Percentiles rank a stretch among this genome's conserved stretches.
Conservation (phyloP, 768 basidiomycete genomes). For the Tricholoma matsutake region DNA sequence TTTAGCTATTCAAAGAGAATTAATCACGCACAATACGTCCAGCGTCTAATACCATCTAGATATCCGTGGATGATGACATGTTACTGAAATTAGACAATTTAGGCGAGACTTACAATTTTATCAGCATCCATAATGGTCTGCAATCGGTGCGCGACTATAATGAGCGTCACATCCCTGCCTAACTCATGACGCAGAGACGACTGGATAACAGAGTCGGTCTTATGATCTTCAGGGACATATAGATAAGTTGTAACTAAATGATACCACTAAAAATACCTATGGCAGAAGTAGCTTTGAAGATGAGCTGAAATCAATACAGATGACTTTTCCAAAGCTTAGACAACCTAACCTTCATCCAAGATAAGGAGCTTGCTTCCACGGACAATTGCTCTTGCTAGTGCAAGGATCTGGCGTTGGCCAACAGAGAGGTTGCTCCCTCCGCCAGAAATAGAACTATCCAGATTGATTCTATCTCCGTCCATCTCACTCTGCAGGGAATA, state of each 20-base stretch:
- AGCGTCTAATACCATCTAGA: conserved; percentile 50
- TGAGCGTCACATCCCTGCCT: conserved; percentile 52
- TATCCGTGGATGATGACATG: not conserved
- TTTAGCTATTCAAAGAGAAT: not conserved
- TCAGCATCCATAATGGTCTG: conserved; percentile 69
- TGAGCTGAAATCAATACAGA: conserved; percentile 25
- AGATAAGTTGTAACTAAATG: not conserved
- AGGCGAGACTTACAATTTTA: conserved; percentile 37
- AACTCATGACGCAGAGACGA: conserved; percentile 67
- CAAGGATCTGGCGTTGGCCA: conserved; percentile 71
- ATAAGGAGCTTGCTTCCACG: conserved; percentile 58
- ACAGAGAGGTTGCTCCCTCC: conserved; percentile 75
- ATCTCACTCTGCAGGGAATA: conserved; percentile 39
- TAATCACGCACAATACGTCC: conserved; percentile 47
- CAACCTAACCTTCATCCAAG: conserved; percentile 56
- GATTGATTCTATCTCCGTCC: conserved; percentile 44
- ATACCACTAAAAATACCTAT: conserved; percentile 29
- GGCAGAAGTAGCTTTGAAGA: no score
- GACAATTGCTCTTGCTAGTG: conserved; percentile 60
- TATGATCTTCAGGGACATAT: conserved; percentile 37
- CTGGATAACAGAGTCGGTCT: conserved; percentile 69
- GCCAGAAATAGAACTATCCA: conserved; percentile 42
- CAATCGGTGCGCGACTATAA: conserved; percentile 70
- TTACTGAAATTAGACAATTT: not conserved
- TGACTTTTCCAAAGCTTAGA: conserved; percentile 24